These are phyloP conservation scores for Acephala macrosclerotiorum DNA, from an alignment of 2,329 filamentous ascomycete species.

Conservation along the genomic window DNA sequence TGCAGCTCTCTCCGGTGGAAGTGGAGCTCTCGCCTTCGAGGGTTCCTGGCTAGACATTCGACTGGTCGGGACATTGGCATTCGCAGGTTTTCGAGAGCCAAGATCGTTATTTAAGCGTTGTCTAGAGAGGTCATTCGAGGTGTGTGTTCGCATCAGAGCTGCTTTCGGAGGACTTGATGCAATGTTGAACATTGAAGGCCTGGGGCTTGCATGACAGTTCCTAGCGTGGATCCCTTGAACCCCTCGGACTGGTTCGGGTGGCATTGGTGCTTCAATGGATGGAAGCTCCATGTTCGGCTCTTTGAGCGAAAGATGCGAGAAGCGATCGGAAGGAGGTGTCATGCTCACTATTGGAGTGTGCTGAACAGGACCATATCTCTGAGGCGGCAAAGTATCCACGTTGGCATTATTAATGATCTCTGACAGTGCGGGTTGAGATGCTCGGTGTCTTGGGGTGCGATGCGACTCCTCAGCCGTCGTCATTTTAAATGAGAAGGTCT, in stretches of 20 bases:
- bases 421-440: conserved; percentile 36
- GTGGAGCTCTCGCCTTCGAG: conserved; percentile 31
- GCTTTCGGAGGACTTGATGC: conserved; percentile 41
- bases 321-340: conserved; percentile 30
- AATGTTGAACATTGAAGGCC: conserved; percentile 41
- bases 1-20: conserved; percentile 44
- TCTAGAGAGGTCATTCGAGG: conserved; percentile 24
- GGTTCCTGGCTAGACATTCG: conserved; percentile 31
- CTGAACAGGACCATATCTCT: conserved; percentile 35
- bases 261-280: conserved; percentile 30
- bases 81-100: conserved; percentile 12
- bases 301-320: conserved; percentile 32
- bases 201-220: conserved; percentile 33
- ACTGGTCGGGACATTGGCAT: conserved; percentile 28
- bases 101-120: conserved; percentile 31
- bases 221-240: conserved; percentile 30
- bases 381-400: conserved; percentile 32
- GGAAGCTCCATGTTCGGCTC: conserved; percentile 29
- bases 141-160: conserved; percentile 30
- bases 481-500: conserved; percentile 25
- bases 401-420: conserved; percentile 39
- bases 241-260: conserved; percentile 22
- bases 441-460: conserved; percentile 24
- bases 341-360: conserved; percentile 29
- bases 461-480: conserved; percentile 22